Conservation (phyloP, 2,329 filamentous ascomycete genomes). For the Ascomycota sp. region DNA sequence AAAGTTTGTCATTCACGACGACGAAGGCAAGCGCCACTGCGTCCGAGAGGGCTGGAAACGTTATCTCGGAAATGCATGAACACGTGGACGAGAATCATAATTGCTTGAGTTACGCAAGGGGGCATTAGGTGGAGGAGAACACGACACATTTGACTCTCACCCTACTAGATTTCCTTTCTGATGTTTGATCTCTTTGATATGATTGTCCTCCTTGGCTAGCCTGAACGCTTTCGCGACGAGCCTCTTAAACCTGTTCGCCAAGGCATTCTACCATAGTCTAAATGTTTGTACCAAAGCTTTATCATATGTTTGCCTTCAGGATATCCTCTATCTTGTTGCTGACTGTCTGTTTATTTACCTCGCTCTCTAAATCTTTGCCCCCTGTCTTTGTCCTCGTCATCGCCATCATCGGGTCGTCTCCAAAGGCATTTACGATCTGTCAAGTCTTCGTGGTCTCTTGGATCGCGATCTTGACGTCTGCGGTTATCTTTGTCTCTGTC, state of each 20-base stretch:
- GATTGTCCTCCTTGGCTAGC: slow-evolving; percentile 6
- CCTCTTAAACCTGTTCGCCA: neutral
- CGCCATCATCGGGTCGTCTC: neutral
- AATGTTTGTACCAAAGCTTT: slow-evolving; percentile 8
- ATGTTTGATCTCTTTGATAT: slow-evolving; percentile 3
- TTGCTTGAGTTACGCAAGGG: neutral
- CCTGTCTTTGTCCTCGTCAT: slow-evolving; percentile 6
- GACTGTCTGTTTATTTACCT: neutral
- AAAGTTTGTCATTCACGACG: slow-evolving; percentile 52
- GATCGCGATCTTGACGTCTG: neutral
- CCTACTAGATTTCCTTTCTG: neutral
- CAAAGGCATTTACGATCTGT: too few species aligned
- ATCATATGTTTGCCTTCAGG: slow-evolving; percentile 9
- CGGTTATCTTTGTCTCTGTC: neutral
- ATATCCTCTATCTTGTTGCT: slow-evolving; percentile 6
- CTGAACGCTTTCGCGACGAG: slow-evolving; percentile 16
- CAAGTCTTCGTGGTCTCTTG: neutral
- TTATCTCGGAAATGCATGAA: slow-evolving; percentile 34
- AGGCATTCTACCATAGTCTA: too few species aligned
- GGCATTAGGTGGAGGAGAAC: neutral
- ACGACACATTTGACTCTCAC: too few species aligned
- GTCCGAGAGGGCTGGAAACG: slow-evolving; percentile 64
- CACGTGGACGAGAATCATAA: neutral
- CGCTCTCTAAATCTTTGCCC: slow-evolving; percentile 6
- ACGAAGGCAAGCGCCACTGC: slow-evolving; percentile 46